Evolutionary conservation across 1,139 yeast genomes (phyloP), one percentile per base, ranked within the genome.

Genomic region (Meyerozyma elateridarum): DNA sequence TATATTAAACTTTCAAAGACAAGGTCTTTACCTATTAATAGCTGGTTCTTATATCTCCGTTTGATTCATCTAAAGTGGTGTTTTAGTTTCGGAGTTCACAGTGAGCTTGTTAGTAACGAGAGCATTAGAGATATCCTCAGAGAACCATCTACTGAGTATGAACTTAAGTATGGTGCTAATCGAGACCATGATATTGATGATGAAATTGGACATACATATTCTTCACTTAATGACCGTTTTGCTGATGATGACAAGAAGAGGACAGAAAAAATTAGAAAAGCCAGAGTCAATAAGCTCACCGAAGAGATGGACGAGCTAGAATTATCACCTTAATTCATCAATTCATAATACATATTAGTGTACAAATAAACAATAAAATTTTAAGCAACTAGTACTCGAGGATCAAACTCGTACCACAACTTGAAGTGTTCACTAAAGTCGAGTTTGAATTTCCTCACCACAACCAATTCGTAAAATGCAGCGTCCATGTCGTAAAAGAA

Each of bases 41-140:
- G 81, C 18, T 83, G 93, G 93, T 72, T 62, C 41, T 70, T 79
- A 36, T 73, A 79, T 44, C 54, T 78, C 32, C 64, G 88, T 37
- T 60, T 81, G 34, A 70, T 78, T 36, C 78, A 74, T 41, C 64
- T 82, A 48, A 75, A 76, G 46, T 83, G 87, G 83, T 68, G 79
- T n/a, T 80, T 76, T 48, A 79, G 84, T 26, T 71, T 75, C 25
- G 85, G 85, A 2, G 67, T 81, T 12, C 83, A 78, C 44, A 66
- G 65, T 38, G 87, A 82, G 47, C 64, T 76, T 36, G 76, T 72
- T 17, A 63, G 66, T 36, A 79, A 74, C 48, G 65, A 65, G 6
- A 59, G 54, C 17, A 58, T 76, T 7, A 50, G 64, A 30, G 70
- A 64, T 22, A 54, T 73, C 18, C 56, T 73, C 40, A 61, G 56